Evolutionary conservation across 306 rosid genomes (phyloP), one percentile per base, ranked within the genome.

Genomic region (Datisca glomerata): DNA sequence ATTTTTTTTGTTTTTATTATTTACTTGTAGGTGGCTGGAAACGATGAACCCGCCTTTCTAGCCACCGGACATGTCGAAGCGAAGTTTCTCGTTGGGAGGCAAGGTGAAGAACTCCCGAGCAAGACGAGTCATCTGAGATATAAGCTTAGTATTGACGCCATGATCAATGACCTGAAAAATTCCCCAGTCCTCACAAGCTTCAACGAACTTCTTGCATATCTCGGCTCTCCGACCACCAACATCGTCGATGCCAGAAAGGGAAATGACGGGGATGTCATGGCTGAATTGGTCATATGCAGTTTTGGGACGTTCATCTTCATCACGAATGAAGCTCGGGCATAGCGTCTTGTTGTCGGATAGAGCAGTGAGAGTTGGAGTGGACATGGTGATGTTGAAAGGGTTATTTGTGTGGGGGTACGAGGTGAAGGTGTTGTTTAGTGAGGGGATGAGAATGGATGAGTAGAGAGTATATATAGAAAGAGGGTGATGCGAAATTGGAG

Each of bases 101-200:
- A 86, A 12, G 11, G 68, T 79, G 12, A 73, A 86, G 62, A 86
- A 86, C 2, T 57, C 66, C 14, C 29, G 51, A 7, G 92, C 79
- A 0, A 78, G 69, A 3, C 60, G 54, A 0, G 84, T 66, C 96
- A 86, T 86, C 0, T 78, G 51, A 0, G 75, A 51, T 0, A 86
- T 8, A 27, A 86, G 84, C 1, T 54, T 22, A 3, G 33, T 0
- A 18, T 79, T 79, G 0, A 86, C 65, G 1, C 94, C 96, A 6
- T 86, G 96, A 45, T 86, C 94, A 7, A 86, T 74, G 3, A 86
- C 62, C 50, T 81, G 96, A 42, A 81, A 86, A 15, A 86, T 16
- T 0, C 96, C 96, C 96, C 96, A 86, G 4, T 64, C 68, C 53
- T 81, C 96, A 2, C 81, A 86, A 11, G 96, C 96, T 44, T 68